These are phyloP conservation scores for Ganoderma sp. DNA, from an alignment of 1,284 basidiomycete genomes.

Conservation along the genomic window DNA sequence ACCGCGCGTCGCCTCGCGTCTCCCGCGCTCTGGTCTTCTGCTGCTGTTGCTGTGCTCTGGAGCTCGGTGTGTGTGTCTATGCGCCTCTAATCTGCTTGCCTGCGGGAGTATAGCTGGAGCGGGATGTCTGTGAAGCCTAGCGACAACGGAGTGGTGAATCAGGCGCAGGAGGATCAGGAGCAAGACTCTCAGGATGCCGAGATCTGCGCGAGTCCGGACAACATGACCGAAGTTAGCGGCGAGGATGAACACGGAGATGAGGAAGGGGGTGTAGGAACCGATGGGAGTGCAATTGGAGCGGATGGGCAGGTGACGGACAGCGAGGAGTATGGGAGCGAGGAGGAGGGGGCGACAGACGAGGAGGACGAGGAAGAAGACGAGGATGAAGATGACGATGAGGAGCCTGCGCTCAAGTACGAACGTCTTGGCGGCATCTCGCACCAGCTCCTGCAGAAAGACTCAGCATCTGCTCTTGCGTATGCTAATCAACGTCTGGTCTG, in stretches of 20 bases:
- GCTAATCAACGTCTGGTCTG: constrained; percentile 78
- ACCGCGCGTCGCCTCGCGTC: constrained; percentile 24
- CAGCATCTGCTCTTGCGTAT: constrained; percentile 82
- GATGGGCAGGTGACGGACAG: constrained; percentile 4
- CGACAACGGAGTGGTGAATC: constrained; percentile 10
- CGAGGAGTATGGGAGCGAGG: constrained; percentile 16
- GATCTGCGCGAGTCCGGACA: constrained; percentile 33
- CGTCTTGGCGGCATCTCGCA: constrained; percentile 76
- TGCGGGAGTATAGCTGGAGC: constrained; percentile 1
- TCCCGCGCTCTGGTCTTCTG: constrained; percentile 13
- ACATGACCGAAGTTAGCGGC: constrained; percentile 27
- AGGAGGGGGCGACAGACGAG: constrained; percentile 29
- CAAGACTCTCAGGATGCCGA: neutral
- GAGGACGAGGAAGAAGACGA: constrained; percentile 57
- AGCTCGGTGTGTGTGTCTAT: constrained; percentile 13
- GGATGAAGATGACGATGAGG: constrained; percentile 74
- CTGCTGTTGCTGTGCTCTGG: neutral
- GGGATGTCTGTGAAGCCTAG: constrained; percentile 25
- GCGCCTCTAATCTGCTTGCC: constrained; percentile 9
- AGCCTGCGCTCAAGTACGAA: constrained; percentile 90
- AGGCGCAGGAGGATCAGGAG: constrained; percentile 10
- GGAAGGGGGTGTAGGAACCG: constrained; percentile 12
- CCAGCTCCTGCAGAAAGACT: constrained; percentile 89
- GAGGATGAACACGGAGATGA: constrained; percentile 23
- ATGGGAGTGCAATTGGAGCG: constrained; percentile 8